Percentiles rank a stretch among this genome's conserved stretches.
Conservation (phyloP, 2,329 filamentous ascomycete species). For the Ceratocystis colombiana region DNA sequence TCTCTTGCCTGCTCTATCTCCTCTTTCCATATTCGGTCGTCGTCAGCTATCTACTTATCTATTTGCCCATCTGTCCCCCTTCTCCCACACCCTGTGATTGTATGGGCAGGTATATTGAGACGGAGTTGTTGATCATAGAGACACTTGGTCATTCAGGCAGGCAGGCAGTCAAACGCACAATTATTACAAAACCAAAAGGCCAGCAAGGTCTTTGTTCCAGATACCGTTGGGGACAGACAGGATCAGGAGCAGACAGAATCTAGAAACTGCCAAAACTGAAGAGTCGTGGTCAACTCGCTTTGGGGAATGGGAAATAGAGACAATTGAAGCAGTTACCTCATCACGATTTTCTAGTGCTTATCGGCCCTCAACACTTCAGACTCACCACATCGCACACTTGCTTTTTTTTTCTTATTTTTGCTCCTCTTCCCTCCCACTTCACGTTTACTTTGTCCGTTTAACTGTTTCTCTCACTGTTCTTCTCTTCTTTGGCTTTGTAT, state of each 20-base stretch:
- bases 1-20: slow-evolving; percentile 1
- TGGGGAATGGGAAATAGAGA: slow-evolving; percentile 9
- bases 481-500: not conserved
- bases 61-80: not conserved
- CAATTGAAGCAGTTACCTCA: slow-evolving; percentile 16
- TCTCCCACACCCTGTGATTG: not conserved
- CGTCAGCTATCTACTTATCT: not conserved
- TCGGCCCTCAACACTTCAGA: slow-evolving; percentile 10
- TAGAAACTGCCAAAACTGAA: slow-evolving; percentile 1
- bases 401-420: not conserved
- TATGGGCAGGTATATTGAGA: slow-evolving; percentile 8
- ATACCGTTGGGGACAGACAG: slow-evolving; percentile 1
- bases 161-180: not conserved
- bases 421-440: not conserved
- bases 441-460: not conserved
- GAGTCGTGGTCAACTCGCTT: not conserved
- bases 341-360: slow-evolving; percentile 10
- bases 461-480: not conserved
- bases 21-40: not conserved
- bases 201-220: slow-evolving; percentile 1
- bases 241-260: slow-evolving; percentile 2
- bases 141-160: not conserved
- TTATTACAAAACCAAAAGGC: not conserved
- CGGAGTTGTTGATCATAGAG: not conserved
- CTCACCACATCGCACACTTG: not conserved